Evolutionary conservation across 371 early-diverging fungal genomes (phyloP).

Genomic region (Mucor velutinosus): DNA sequence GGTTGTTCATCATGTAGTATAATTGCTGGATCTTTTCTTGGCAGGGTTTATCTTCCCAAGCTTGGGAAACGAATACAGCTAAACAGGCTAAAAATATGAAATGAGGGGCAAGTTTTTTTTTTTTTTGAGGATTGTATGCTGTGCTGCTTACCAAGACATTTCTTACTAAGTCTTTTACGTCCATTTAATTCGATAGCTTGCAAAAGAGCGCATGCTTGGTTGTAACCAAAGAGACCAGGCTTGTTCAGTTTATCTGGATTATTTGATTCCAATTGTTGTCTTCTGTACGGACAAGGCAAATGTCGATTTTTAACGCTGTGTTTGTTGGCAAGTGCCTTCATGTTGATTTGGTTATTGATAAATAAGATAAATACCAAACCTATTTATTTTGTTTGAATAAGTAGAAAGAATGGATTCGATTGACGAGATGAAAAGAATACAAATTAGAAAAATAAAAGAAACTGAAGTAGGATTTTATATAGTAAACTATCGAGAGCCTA

Average conservation of each 20-base stretch:
- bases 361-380: neutral
- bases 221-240: constrained; percentile 25
- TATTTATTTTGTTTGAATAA: neutral
- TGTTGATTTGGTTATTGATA: neutral
- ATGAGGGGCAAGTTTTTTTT: neutral
- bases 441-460: neutral
- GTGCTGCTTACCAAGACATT: constrained; percentile 34
- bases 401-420: neutral
- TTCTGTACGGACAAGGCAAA: constrained; percentile 19
- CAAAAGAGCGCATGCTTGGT: constrained; percentile 35
- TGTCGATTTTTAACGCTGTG: constrained; percentile 2
- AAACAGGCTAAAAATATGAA: constrained; percentile 32
- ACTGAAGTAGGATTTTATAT: neutral
- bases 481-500: neutral
- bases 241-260: constrained; percentile 16
- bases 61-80: constrained; percentile 38
- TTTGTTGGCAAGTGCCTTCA: constrained; percentile 10
- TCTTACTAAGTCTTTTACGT: constrained; percentile 25
- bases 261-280: constrained; percentile 16
- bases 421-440: constrained; percentile 7
- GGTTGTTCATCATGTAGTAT: constrained; percentile 31
- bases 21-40: constrained; percentile 31
- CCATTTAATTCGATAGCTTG: constrained; percentile 45
- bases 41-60: constrained; percentile 46
- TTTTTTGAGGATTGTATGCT: neutral